Percentiles rank a stretch among this genome's conserved stretches.
Conservation (phyloP, 805 yeast species). For the Pichia ethanolica region DNA sequence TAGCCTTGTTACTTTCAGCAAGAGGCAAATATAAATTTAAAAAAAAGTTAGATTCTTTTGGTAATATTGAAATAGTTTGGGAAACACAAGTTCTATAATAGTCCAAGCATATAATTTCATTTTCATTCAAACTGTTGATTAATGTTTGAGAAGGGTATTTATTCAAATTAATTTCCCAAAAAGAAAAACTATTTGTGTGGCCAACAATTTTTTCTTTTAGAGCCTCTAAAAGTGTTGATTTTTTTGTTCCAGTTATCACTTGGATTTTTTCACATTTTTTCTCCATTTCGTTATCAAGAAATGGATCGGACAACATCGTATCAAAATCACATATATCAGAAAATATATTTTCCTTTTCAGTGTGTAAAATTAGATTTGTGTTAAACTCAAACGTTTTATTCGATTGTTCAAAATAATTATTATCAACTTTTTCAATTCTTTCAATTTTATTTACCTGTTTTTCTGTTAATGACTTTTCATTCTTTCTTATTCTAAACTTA, state of each 20-base stretch:
- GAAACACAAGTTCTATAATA: conserved; percentile 41
- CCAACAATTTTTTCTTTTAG: not conserved
- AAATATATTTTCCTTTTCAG: too few relatives aligned
- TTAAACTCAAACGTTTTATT: too few relatives aligned
- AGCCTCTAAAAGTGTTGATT: not conserved
- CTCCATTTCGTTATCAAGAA: too few relatives aligned
- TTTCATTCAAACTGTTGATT: conserved; percentile 5
- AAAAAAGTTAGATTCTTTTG: conserved; percentile 41
- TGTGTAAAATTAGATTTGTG: too few relatives aligned
- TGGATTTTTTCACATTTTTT: too few relatives aligned
- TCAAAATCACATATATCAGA: too few relatives aligned
- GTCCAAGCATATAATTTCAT: conserved; percentile 30
- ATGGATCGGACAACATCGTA: too few relatives aligned
- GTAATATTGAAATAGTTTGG: conserved; percentile 42
- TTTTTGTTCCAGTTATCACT: too few relatives aligned
- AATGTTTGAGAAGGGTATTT: conserved; percentile 11
- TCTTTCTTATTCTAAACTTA: conserved; percentile 2
- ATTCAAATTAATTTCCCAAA: not conserved
- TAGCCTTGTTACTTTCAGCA: conserved; percentile 40
- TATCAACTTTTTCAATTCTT: not conserved
- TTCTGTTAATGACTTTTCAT: not conserved
- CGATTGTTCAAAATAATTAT: too few relatives aligned
- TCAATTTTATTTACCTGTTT: not conserved
- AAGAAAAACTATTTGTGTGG: not conserved
- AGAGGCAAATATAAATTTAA: conserved; percentile 45